A percentile compares a stretch with the other conserved stretches of the same genome.
Conservation (phyloP, 2,329 filamentous ascomycete species). For the Colletotrichum coccodes region DNA sequence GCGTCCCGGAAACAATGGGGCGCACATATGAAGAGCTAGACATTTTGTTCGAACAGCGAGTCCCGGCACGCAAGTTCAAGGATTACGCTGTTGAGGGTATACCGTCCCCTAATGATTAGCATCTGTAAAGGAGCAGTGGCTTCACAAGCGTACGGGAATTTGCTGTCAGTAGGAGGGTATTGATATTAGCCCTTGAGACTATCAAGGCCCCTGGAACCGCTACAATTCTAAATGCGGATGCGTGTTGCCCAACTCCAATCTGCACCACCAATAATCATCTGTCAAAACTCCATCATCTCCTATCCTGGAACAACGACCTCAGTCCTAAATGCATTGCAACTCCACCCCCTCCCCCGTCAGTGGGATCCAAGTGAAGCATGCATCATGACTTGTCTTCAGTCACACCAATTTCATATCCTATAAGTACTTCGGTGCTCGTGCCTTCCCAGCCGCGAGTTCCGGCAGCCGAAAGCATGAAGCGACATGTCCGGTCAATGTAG, state of each 20-base stretch:
- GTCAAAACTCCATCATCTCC: neutral
- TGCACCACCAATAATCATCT: neutral
- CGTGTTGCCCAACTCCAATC: neutral
- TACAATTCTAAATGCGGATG: neutral
- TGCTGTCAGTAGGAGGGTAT: conserved; percentile 1
- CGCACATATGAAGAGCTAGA: conserved; percentile 39
- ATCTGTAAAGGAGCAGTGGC: neutral
- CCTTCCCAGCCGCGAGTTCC: conserved; percentile 98
- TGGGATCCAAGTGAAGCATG: neutral
- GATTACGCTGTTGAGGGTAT: conserved; percentile 46
- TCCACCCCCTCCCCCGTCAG: neutral
- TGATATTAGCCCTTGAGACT: neutral
- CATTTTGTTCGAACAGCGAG: conserved; percentile 44
- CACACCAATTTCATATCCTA: conserved; percentile 88
- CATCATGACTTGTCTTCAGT: conserved; percentile 26
- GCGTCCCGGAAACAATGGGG: conserved; percentile 39
- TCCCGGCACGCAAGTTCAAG: conserved; percentile 45
- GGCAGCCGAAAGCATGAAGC: conserved; percentile 91
- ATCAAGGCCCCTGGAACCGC: neutral
- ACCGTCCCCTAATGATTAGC: neutral
- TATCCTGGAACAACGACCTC: neutral
- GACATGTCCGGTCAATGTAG: conserved; percentile 87
- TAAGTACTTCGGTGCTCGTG: conserved; percentile 84
- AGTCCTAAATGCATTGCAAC: neutral
- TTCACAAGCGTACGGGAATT: too few species aligned